These are phyloP conservation scores for Nicotiana benthamiana DNA, from an alignment of 257 asterid genomes.

Conservation along the genomic window DNA sequence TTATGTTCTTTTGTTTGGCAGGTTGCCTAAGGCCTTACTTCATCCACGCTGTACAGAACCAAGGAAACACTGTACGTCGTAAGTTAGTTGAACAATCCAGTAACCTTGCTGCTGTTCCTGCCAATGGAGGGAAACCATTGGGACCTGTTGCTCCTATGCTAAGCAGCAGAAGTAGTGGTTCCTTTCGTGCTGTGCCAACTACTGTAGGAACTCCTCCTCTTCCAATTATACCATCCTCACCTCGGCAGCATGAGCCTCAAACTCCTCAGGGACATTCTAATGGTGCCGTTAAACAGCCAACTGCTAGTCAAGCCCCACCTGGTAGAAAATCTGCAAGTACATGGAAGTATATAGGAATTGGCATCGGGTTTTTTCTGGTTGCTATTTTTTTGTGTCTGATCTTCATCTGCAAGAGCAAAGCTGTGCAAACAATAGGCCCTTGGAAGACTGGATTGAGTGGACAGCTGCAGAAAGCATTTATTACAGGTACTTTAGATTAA, in stretches of 20 bases:
- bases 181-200: constrained; percentile 68
- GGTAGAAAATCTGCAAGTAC: constrained; percentile 19
- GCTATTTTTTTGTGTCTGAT: constrained; percentile 24
- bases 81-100: constrained; percentile 41
- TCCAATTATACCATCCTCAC: constrained; percentile 15
- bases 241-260: constrained; percentile 14
- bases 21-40: constrained; percentile 28
- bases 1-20: neutral
- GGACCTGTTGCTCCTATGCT: constrained; percentile 32
- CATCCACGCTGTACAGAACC: constrained; percentile 16
- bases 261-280: constrained; percentile 5
- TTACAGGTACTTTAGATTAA: constrained; percentile 48
- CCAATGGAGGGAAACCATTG: constrained; percentile 19
- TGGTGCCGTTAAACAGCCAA: constrained; percentile 17
- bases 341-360: constrained; percentile 44
- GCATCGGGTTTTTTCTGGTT: constrained; percentile 28
- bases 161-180: constrained; percentile 76
- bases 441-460: constrained; percentile 96
- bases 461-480: constrained; percentile 87
- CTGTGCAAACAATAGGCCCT: constrained; percentile 53
- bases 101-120: constrained; percentile 54
- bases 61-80: constrained; percentile 36
- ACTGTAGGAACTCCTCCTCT: constrained; percentile 22
- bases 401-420: constrained; percentile 45
- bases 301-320: constrained; percentile 11